phyloP scores from a whole-genome alignment of 2,329 filamentous ascomycete genomes.

The Alternaria ventricosa region DNA sequence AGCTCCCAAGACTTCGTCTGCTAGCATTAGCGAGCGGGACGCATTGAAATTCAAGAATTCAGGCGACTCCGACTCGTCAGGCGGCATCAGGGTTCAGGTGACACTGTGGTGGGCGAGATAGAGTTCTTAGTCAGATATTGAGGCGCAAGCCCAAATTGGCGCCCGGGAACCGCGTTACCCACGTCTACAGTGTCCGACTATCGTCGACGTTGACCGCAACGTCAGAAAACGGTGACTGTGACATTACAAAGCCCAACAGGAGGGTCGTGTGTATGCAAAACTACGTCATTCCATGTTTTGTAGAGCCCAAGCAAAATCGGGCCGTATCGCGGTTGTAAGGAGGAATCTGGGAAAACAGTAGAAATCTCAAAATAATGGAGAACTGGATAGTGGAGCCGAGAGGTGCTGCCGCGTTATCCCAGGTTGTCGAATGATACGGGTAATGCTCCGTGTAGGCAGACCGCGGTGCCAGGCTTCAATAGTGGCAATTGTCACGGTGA shows the following conservation, averaged over 20 bases:
- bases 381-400: conserved; percentile 12
- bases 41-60: not conserved
- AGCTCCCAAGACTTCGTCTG: not conserved
- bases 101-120: conserved; percentile 24
- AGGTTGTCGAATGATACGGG: conserved; percentile 19
- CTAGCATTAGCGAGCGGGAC: not conserved
- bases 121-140: conserved; percentile 37
- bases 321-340: conserved; percentile 9
- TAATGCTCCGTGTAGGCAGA: conserved; percentile 4
- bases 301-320: conserved; percentile 3
- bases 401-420: conserved; percentile 15
- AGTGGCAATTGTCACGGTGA: conserved; percentile 11
- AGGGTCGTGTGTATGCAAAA: not conserved
- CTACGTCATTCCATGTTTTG: not conserved
- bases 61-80: conserved; percentile 10
- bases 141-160: conserved; percentile 23
- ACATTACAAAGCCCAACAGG: not conserved
- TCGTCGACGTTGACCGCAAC: not conserved
- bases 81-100: conserved; percentile 22
- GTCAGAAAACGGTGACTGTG: not conserved
- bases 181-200: not conserved
- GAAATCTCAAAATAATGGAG: conserved; percentile 5
- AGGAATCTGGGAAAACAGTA: conserved; percentile 10
- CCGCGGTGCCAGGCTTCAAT: not conserved
- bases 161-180: conserved; percentile 4